Evolutionary conservation across 768 basidiomycete species (phyloP), one percentile per base, ranked within the genome.

Genomic region (Mycena polygramma): DNA sequence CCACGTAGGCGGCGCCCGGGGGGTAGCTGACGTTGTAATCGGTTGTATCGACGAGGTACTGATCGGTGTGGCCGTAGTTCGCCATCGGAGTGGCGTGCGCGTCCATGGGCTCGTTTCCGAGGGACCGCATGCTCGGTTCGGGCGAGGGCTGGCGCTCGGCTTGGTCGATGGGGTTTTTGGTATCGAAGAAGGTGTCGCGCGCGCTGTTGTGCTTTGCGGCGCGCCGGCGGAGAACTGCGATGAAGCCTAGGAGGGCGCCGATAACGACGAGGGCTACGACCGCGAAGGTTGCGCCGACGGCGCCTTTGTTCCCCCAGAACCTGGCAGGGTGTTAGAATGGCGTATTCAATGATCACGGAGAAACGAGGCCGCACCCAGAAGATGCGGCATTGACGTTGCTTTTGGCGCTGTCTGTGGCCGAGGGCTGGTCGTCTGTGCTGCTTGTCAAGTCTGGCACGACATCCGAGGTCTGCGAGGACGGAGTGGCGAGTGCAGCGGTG

Each of bases 181-280:
- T 74, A 46, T 71, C 69, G 55, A 66, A 71, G 59, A 74, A 71
- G 24, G 73, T 74, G 14, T 74, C 70, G 20, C 73, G 69, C 5
- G 67, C 67, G 46, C 66, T 71, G 26, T 71, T 69, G 26, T 46
- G 63, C 22, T n/a, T 57, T 3, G 35, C 45, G 14, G 49, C 17
- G 37, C 70, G 73, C 35, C 55, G 46, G 20, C 70, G 70, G 17
- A 68, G 22, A 24, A 70, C 35, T 7, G 43, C 15, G 4, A 46
- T 37, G 7, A 71, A 7, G 13, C 46, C 65, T 0, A 52, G 43
- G 35, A 73, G 41, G 45, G 61, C 26, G 5, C 64, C 72, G 13
- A 73, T 55, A 20, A 67, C 35, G 7, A 63, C 68, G 14, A 73
- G 68, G 7, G 69, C 64, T 8, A 74, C 73, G 9, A 64, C 64